Base-by-base conservation (phyloP, 1,139 yeast genomes). In the Sugiyamaella sp. region DNA sequence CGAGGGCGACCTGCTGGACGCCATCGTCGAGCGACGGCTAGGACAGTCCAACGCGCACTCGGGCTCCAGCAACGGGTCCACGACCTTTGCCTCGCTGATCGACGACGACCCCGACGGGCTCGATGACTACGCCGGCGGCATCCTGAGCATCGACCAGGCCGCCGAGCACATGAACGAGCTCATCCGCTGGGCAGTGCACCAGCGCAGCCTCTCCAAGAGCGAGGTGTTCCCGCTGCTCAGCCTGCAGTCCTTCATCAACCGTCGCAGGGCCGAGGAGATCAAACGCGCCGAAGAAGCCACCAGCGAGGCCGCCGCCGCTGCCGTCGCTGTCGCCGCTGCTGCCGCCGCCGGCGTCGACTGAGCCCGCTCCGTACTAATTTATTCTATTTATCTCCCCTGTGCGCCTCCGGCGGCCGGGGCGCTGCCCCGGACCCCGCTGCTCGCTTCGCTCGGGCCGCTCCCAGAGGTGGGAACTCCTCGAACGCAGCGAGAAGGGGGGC, bases 11-110 rank as follows among this genome's bases (percentile, higher is more conserved):
- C 38, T 52, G 19, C 44, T 52, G 9, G 55, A 52, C 29, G 55
- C 55, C 19, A 38, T 52, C 39, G 55, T 52, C 6, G 55, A 52
- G 40, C 43, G 55, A n/a, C 49, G 52, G 6, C 50, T 52, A 12
- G 55, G 55, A 12, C 44, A 33, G 12, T 45, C 14, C 17, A 25
- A 37, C 17, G 12, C 17, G 2, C 19, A 19, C 27, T n/a, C n/a
- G n/a, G n/a, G n/a, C n/a, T n/a, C n/a, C 38, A 12, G 3, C 17
- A 12, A 19, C 44, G 3, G 50, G 45, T 10, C n/a, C 50, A 5
- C n/a, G n/a, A 19, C 44, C 6, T 38, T 38, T 12, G 17, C 50
- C 22, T 44, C 48, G 14, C 20, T 46, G 9, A 25, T 25, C 20
- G 50, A 46, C 9, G 50, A 46, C 8, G 17, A 16, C 39, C n/a